Evolutionary conservation across 2,329 filamentous ascomycete genomes (phyloP).

Genomic region (Microascus cirrosus): DNA sequence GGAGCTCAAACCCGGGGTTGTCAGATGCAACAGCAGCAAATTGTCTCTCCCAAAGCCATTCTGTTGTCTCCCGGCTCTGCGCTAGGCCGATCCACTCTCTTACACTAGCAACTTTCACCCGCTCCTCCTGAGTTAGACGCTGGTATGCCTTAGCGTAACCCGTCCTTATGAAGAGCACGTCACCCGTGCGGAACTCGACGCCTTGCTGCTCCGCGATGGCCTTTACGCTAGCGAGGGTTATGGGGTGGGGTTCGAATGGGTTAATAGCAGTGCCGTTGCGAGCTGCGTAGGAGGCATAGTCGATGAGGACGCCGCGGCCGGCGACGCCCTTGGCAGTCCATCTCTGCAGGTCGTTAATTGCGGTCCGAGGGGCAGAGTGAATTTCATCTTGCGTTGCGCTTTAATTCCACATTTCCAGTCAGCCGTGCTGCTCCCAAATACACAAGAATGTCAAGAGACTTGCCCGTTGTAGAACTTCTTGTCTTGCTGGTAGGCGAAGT

Average conservation of each 20-base stretch:
- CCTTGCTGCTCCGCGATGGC: constrained; percentile 30
- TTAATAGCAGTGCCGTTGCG: not conserved
- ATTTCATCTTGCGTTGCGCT: not conserved
- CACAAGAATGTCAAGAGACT: not conserved
- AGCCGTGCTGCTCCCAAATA: not conserved
- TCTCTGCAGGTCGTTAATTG: constrained; percentile 6
- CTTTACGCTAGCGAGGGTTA: constrained; percentile 29
- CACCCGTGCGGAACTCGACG: constrained; percentile 31
- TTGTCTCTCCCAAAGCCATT: constrained; percentile 16
- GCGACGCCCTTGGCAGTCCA: constrained; percentile 12
- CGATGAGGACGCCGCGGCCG: constrained; percentile 7
- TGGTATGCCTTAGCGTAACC: constrained; percentile 35
- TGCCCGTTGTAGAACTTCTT: constrained; percentile 15
- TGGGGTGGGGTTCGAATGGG: constrained; percentile 15
- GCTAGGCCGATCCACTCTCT: constrained; percentile 10
- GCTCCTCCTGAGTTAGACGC: constrained; percentile 17
- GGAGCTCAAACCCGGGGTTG: constrained; percentile 13
- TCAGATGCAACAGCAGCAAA: constrained; percentile 16
- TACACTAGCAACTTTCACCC: not conserved
- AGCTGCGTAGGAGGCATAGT: constrained; percentile 4
- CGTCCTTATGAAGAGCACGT: constrained; percentile 45
- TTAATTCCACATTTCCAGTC: not conserved
- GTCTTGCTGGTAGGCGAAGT: constrained; percentile 17
- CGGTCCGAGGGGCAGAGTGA: not conserved
- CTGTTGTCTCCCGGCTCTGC: constrained; percentile 8